Conservation (phyloP, 1,284 basidiomycete species). For the Mycosarcoma mackinlayi region DNA sequence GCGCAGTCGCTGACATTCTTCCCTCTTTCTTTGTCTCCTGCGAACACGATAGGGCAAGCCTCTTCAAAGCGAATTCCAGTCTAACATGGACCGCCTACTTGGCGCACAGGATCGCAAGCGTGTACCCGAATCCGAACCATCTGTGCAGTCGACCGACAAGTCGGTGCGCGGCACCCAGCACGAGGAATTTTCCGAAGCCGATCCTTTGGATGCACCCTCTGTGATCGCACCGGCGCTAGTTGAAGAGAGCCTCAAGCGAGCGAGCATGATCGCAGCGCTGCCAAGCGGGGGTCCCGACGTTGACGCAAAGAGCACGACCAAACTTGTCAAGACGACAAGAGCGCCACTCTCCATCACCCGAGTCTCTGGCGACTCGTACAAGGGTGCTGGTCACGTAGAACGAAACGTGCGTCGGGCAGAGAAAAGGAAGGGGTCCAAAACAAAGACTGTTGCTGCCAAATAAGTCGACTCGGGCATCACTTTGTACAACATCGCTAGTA, state of each 20-base stretch:
- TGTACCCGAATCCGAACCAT: slow-evolving; percentile 30
- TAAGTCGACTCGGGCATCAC: too few species aligned
- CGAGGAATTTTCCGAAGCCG: slow-evolving; percentile 54
- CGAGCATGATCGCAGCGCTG: slow-evolving; percentile 37
- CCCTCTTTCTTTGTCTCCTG: not conserved
- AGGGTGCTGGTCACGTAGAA: slow-evolving; percentile 46
- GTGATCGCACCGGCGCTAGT: slow-evolving; percentile 46
- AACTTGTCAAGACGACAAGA: slow-evolving; percentile 16
- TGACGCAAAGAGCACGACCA: slow-evolving; percentile 18
- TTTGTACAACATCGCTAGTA: slow-evolving; percentile 6
- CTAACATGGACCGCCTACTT: slow-evolving; percentile 62
- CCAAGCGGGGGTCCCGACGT: slow-evolving; percentile 43
- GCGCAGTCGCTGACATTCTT: slow-evolving; percentile 10
- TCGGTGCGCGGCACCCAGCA: slow-evolving; percentile 53
- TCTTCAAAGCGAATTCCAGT: slow-evolving; percentile 61
- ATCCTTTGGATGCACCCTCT: slow-evolving; percentile 25
- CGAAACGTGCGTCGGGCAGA: slow-evolving; percentile 42
- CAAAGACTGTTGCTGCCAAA: too few species aligned
- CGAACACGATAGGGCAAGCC: slow-evolving; percentile 53
- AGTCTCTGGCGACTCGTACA: slow-evolving; percentile 48
- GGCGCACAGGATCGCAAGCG: slow-evolving; percentile 52
- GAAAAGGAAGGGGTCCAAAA: slow-evolving; percentile 36
- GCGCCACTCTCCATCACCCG: slow-evolving; percentile 34
- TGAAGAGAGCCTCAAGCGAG: slow-evolving; percentile 20
- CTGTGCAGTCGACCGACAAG: slow-evolving; percentile 29